Evolutionary conservation across 2,329 filamentous ascomycete species (phyloP), one percentile per base, ranked within the genome.

Genomic region (Aspergillus ruber): DNA sequence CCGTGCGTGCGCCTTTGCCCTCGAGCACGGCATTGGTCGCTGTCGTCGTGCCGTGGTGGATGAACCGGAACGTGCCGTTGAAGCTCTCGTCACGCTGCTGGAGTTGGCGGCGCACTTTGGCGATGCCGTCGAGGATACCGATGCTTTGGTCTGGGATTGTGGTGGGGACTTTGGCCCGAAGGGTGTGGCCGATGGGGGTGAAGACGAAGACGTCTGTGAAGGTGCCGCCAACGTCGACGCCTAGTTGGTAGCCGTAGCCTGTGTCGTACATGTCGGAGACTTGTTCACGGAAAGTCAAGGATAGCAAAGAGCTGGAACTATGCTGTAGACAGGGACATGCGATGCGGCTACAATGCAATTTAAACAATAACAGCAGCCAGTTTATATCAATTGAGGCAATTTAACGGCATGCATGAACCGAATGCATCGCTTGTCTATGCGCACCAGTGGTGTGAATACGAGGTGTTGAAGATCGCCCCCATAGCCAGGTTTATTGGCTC

Each of bases 1-100:
- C 74, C 1, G 73, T 68, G 25, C 69, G 70, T n/a, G 70, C 72
- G 21, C 74, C 74, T 50, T 77, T 76, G 18, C 70, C 71, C 53
- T 77, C 74, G 2, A 77, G 63, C 17, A 77, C 71, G 4, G 74
- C 74, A 53, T 76, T 77, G 1, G 74, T 77, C 2, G 69, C 74
- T 9, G 71, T 72, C 2, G 74, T 76, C 1, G 73, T 76, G 7
- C 74, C 74, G 55, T 77, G 74, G 44, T 77, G 74, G 43, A 77
- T 73, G 53, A 71, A 74, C 18, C 71, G 65, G 50, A 76, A 75
- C 40, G 65, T 66, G n/a, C 71, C 73, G 1, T 67, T 59, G 25
- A 18, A 39, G 70, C 70, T 75, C 50, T 54, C 50, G 50, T 68
- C 69, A 17, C 63, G 60, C 2, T 66, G 59, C 43, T 70, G 61